A percentile compares a stretch with the other conserved stretches of the same genome.
phyloP scores from a whole-genome alignment of 768 basidiomycete species.

The Amanita inopinata region DNA sequence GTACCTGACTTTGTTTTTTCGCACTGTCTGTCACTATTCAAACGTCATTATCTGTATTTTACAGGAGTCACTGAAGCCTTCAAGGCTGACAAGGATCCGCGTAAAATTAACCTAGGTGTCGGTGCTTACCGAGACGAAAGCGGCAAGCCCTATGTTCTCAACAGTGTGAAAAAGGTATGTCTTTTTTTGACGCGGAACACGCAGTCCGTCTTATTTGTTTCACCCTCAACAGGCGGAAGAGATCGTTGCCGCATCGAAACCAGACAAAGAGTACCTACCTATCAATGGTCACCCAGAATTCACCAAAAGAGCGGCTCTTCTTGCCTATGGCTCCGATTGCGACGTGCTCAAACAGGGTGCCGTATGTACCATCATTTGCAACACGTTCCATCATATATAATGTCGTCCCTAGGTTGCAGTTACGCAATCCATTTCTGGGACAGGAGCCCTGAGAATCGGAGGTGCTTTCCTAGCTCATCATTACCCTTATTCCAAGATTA shows the following conservation, averaged over 20 bases:
- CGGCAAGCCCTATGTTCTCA: conserved; percentile 92
- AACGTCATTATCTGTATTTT: too few species aligned
- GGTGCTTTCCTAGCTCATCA: conserved; percentile 85
- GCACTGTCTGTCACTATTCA: too few species aligned
- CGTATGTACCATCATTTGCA: conserved; percentile 33
- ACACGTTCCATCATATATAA: conserved; percentile 10
- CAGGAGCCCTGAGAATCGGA: conserved; percentile 93
- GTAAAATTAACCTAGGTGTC: conserved; percentile 97
- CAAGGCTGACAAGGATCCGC: conserved; percentile 87
- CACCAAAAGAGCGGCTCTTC: conserved; percentile 76
- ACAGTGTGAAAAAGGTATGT: conserved; percentile 74
- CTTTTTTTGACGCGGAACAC: background rate
- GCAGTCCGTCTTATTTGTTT: conserved; percentile 8
- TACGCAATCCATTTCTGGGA: conserved; percentile 95
- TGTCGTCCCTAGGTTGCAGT: conserved; percentile 52
- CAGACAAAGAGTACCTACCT: conserved; percentile 94
- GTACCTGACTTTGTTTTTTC: too few species aligned
- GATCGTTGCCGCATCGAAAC: conserved; percentile 47
- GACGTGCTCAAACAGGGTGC: conserved; percentile 59
- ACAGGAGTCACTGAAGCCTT: conserved; percentile 91
- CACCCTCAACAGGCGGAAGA: conserved; percentile 57
- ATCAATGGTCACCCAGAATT: conserved; percentile 88
- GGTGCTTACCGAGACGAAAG: conserved; percentile 92
- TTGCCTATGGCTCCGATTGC: conserved; percentile 86
- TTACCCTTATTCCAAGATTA: conserved; percentile 76